Percentiles rank a stretch among this genome's conserved stretches.
Conservation (phyloP, 805 yeast genomes). For the Saturnispora diversa region DNA sequence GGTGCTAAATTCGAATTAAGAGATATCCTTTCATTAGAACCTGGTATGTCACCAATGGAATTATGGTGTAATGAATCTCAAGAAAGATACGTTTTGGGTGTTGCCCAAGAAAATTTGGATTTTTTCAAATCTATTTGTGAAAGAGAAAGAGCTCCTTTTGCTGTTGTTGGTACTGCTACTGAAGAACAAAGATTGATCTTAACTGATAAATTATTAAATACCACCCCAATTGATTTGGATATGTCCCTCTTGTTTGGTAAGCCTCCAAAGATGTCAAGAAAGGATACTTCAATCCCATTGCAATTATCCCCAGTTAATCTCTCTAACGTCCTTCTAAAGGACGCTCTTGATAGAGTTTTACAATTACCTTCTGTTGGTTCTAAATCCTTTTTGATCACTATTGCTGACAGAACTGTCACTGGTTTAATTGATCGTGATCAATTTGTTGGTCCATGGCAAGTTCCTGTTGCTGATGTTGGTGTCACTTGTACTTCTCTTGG, state of each 20-base stretch:
- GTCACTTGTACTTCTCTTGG: conserved; percentile 90
- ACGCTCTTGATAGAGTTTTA: conserved; percentile 74
- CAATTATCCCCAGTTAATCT: conserved; percentile 34
- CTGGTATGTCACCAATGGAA: conserved; percentile 99
- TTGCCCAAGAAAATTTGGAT: conserved; percentile 67
- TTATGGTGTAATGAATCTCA: conserved; percentile 99
- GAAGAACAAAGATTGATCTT: conserved; percentile 74
- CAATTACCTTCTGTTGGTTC: conserved; percentile 92
- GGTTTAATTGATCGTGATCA: conserved; percentile 97
- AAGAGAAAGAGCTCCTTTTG: conserved; percentile 94
- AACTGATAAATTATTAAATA: conserved; percentile 66
- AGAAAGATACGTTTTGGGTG: conserved; percentile 94
- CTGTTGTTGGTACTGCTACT: conserved; percentile 93
- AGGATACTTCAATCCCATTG: conserved; percentile 56
- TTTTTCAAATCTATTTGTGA: conserved; percentile 71
- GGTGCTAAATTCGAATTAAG: conserved; percentile 93
- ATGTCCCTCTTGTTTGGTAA: conserved; percentile 94
- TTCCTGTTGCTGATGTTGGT: conserved; percentile 97
- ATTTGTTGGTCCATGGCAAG: conserved; percentile 99
- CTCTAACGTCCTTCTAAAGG: conserved; percentile 36
- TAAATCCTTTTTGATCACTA: conserved; percentile 89
- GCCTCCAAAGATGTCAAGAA: conserved; percentile 90
- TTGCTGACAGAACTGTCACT: conserved; percentile 96
- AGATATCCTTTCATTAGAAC: conserved; percentile 82
- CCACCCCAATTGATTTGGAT: conserved; percentile 90